These are phyloP conservation scores for Rhynchospora tenuis DNA, from an alignment of 176 grass and related monocot species.

Conservation along the genomic window DNA sequence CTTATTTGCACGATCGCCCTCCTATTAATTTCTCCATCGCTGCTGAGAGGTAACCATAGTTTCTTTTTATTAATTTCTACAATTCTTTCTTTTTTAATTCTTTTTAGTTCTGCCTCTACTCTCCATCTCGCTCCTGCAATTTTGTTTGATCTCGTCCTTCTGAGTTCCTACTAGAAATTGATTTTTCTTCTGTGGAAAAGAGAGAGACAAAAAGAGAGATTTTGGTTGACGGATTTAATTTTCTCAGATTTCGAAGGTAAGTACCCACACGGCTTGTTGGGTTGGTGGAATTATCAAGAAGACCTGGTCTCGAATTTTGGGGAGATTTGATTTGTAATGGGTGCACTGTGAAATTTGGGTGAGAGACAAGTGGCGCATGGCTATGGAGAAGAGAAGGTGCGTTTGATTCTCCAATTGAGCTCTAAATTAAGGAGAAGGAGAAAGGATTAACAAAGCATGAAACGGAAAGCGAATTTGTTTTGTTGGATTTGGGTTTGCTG, in stretches of 20 bases:
- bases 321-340: conserved; percentile 11
- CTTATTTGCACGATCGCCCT: too few species aligned
- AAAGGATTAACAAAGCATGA: conserved; percentile 1
- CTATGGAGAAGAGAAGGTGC: conserved; percentile 11
- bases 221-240: too few species aligned
- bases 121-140: too few species aligned
- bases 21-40: too few species aligned
- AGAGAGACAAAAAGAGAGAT: too few species aligned
- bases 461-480: not conserved
- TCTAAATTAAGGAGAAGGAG: not conserved
- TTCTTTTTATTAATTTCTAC: too few species aligned
- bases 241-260: conserved; percentile 7
- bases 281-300: conserved; percentile 4
- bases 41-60: too few species aligned
- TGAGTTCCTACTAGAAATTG: too few species aligned
- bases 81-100: too few species aligned
- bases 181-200: too few species aligned
- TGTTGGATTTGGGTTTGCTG: conserved; percentile 33
- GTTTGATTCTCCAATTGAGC: not conserved
- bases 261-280: conserved; percentile 4
- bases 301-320: conserved; percentile 9
- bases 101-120: too few species aligned
- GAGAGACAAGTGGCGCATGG: conserved; percentile 12
- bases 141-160: too few species aligned
- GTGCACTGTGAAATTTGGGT: conserved; percentile 19